Percentiles rank a stretch among this genome's conserved stretches.
These are phyloP conservation scores for Penium margaritaceum DNA, from an alignment of 139 green algal species.

Conservation along the genomic window DNA sequence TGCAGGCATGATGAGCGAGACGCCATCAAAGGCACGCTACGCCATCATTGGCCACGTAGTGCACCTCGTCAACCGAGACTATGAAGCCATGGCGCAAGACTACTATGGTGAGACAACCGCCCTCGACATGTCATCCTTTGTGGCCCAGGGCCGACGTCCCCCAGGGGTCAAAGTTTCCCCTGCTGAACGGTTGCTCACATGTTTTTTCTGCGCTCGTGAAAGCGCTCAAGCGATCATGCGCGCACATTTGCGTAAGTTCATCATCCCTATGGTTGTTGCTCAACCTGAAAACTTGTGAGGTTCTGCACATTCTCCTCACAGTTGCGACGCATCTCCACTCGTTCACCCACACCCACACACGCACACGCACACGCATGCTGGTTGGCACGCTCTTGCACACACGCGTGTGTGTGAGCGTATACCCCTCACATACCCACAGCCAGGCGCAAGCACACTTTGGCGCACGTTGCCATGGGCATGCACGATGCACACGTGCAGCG, in stretches of 20 bases:
- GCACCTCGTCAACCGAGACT: constrained; percentile 87
- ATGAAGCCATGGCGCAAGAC: constrained; percentile 77
- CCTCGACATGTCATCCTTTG: constrained; percentile 70
- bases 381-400: no score
- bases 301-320: no score
- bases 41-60: constrained; percentile 93
- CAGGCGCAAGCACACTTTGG: no score
- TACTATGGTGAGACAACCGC: constrained; percentile 66
- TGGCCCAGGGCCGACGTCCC: neutral
- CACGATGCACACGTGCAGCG: no score
- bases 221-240: no score
- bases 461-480: no score
- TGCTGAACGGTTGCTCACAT: neutral
- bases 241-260: no score
- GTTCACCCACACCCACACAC: neutral
- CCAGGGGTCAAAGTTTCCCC: neutral
- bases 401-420: no score
- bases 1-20: constrained; percentile 89
- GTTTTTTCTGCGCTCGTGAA: neutral
- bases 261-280: no score
- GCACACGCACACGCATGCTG: no score
- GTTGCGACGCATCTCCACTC: neutral
- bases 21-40: constrained; percentile 64
- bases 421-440: no score
- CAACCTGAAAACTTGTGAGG: no score